Conservation (phyloP, 495 filamentous ascomycete species). For the Aspergillus kassunensis region DNA sequence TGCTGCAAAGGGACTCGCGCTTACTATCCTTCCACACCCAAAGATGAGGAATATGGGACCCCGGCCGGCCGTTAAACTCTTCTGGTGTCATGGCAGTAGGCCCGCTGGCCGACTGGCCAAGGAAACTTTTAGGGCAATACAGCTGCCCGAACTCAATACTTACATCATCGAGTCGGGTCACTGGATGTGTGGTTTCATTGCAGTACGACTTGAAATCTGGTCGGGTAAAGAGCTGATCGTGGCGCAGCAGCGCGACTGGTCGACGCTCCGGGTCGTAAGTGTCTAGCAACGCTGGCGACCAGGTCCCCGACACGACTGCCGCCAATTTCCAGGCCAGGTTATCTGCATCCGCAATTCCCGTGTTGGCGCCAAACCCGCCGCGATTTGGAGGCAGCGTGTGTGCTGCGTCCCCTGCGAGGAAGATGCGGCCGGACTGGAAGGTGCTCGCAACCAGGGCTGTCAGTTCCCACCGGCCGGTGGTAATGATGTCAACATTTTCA, state of each 20-base stretch:
- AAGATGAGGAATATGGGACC: slow-evolving; percentile 26
- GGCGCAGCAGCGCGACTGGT: slow-evolving; percentile 33
- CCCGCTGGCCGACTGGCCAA: slow-evolving; percentile 12
- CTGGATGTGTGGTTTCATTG: slow-evolving; percentile 7
- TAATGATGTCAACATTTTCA: slow-evolving; percentile 25
- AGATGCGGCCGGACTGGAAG: slow-evolving; percentile 32
- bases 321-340: slow-evolving; percentile 48
- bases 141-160: too few species aligned
- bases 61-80: slow-evolving; percentile 27
- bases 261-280: slow-evolving; percentile 50
- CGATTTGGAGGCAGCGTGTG: slow-evolving; percentile 45
- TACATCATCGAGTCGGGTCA: background rate
- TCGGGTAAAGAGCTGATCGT: slow-evolving; percentile 29
- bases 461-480: slow-evolving; percentile 25
- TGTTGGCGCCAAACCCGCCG: slow-evolving; percentile 48
- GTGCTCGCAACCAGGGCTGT: slow-evolving; percentile 24
- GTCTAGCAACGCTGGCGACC: slow-evolving; percentile 37
- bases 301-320: slow-evolving; percentile 40
- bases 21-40: slow-evolving; percentile 15
- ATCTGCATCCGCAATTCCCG: slow-evolving; percentile 44
- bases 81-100: slow-evolving; percentile 23
- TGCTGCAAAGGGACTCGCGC: slow-evolving; percentile 17
- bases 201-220: slow-evolving; percentile 24
- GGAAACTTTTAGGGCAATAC: background rate
- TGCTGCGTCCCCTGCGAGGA: slow-evolving; percentile 49